phyloP scores from a whole-genome alignment of 2,329 filamentous ascomycete genomes.

The Fulvia fulva region DNA sequence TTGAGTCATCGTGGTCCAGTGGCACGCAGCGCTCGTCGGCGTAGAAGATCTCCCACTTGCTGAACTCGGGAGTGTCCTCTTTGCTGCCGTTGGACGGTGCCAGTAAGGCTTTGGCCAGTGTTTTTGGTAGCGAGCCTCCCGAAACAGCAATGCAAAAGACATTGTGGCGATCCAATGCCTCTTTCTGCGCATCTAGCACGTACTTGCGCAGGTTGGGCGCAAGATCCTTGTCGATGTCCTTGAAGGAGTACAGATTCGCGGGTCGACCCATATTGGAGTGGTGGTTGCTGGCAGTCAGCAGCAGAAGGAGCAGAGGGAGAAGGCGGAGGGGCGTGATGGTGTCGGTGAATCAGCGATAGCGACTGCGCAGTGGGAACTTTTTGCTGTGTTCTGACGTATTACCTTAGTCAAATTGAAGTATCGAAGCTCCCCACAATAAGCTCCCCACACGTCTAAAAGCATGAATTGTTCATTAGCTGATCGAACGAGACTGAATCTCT shows the following conservation, averaged over 20 bases:
- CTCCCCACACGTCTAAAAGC: too few species aligned
- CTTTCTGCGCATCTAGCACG: conserved; percentile 75
- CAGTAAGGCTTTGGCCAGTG: conserved; percentile 79
- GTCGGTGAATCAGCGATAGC: too few species aligned
- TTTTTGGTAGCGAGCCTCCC: conserved; percentile 86
- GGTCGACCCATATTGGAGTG: conserved; percentile 32
- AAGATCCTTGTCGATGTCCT: conserved; percentile 64
- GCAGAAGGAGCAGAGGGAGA: background rate
- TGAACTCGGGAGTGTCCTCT: conserved; percentile 68
- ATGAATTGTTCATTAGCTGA: too few species aligned
- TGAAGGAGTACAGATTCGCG: conserved; percentile 74
- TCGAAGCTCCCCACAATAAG: too few species aligned
- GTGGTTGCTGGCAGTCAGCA: background rate
- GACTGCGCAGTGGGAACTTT: background rate
- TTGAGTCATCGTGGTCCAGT: conserved; percentile 87
- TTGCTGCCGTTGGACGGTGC: conserved; percentile 41
- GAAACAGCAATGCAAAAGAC: conserved; percentile 90
- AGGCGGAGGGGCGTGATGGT: background rate
- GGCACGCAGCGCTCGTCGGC: conserved; percentile 95
- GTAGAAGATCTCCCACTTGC: conserved; percentile 97
- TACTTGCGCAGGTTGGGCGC: conserved; percentile 76
- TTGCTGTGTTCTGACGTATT: background rate
- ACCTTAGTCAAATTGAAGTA: too few species aligned
- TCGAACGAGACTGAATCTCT: too few species aligned
- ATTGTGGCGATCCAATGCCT: conserved; percentile 72